These are phyloP conservation scores for Inonotus obliquus DNA, from an alignment of 1,284 basidiomycete species.

Conservation along the genomic window DNA sequence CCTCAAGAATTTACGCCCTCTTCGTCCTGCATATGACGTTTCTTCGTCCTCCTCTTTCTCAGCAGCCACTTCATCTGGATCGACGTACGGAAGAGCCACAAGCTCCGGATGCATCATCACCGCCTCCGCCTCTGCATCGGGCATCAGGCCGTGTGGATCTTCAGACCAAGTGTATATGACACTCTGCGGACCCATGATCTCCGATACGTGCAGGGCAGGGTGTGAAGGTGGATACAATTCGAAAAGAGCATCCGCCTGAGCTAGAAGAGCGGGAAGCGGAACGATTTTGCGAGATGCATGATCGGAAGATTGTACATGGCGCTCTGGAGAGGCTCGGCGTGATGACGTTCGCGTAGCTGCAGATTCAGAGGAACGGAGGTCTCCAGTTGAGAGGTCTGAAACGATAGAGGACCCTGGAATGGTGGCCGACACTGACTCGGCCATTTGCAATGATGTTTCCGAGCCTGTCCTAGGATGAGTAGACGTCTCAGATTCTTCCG, in stretches of 20 bases:
- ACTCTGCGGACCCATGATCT: slow-evolving; percentile 69
- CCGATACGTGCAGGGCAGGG: slow-evolving; percentile 43
- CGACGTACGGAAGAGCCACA: slow-evolving; percentile 45
- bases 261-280: slow-evolving; percentile 36
- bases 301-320: not conserved
- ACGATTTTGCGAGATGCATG: not conserved
- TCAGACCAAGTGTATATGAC: slow-evolving; percentile 57
- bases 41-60: slow-evolving; percentile 24
- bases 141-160: slow-evolving; percentile 33
- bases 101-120: slow-evolving; percentile 53
- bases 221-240: slow-evolving; percentile 41
- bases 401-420: not conserved
- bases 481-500: not conserved
- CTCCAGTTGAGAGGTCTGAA: not conserved
- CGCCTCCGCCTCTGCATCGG: slow-evolving; percentile 55
- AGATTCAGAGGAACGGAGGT: not conserved
- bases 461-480: not conserved
- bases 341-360: not conserved
- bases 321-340: not conserved
- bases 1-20: slow-evolving; percentile 25
- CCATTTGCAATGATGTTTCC: not conserved
- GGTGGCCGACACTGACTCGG: not conserved
- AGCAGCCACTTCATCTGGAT: slow-evolving; percentile 32
- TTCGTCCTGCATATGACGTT: not conserved
- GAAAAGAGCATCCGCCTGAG: slow-evolving; percentile 40